Percentiles rank a stretch among this genome's conserved stretches.
Evolutionary conservation across 257 asterid species (phyloP).

Genomic region (Leptodermis oblonga): DNA sequence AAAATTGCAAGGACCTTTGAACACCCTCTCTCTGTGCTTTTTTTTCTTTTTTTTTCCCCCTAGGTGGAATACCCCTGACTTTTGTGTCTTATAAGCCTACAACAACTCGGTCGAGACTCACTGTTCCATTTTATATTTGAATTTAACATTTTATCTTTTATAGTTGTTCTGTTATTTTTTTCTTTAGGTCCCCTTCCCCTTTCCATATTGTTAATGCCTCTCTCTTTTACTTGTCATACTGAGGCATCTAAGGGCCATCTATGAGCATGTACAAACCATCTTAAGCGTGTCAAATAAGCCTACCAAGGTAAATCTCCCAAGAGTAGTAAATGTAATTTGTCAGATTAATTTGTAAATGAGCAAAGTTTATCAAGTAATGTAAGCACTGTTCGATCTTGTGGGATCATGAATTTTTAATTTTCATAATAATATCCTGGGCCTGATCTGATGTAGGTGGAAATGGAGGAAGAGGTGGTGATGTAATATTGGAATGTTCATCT

Average conservation of each 20-base stretch:
- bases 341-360: background rate
- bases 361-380: background rate
- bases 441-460: slow-evolving; percentile 65
- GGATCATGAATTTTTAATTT: background rate
- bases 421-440: slow-evolving; percentile 5
- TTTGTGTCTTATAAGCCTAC: no score
- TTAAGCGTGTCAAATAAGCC: background rate
- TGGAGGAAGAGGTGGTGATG: slow-evolving; percentile 97
- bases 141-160: no score
- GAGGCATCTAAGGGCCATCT: no score
- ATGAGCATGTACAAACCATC: no score
- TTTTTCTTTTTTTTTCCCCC: background rate
- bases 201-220: no score
- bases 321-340: background rate
- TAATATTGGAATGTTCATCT: slow-evolving; percentile 72
- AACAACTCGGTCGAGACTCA: no score
- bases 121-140: no score
- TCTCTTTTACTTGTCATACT: no score
- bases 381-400: background rate
- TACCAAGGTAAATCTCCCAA: background rate
- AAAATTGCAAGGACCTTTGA: background rate
- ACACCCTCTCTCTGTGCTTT: background rate
- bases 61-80: background rate
- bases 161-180: no score
- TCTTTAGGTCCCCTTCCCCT: no score